Percentiles rank a stretch among this genome's conserved stretches.
Conservation (phyloP, 2,329 filamentous ascomycete species). For the Helminthosporium solani region DNA sequence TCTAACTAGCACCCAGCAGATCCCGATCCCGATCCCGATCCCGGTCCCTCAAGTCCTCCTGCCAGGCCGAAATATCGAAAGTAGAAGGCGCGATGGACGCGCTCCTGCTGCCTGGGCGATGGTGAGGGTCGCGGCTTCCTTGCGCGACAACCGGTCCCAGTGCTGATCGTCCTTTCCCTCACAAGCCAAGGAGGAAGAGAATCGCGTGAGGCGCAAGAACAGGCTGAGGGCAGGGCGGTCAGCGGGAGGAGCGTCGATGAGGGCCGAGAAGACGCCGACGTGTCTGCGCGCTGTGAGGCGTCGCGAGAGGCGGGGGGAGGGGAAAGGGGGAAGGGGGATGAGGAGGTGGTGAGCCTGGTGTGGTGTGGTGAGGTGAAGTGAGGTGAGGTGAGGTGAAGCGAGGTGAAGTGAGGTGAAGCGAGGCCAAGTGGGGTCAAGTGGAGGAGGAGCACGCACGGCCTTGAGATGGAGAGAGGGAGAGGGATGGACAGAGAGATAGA, state of each 20-base stretch:
- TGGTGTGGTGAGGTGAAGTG: constrained; percentile 34
- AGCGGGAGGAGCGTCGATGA: no score
- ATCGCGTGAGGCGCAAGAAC: constrained; percentile 8
- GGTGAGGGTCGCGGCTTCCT: constrained; percentile 23
- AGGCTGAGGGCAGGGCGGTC: not conserved
- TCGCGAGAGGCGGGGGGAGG: constrained; percentile 2
- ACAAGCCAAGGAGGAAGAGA: constrained; percentile 8
- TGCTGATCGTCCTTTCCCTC: constrained; percentile 15
- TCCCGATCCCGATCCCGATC: not conserved
- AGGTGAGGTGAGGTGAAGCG: constrained; percentile 1
- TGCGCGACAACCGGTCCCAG: constrained; percentile 17
- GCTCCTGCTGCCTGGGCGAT: no score
- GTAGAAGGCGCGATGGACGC: constrained; percentile 18
- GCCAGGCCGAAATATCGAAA: not conserved
- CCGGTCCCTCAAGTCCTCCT: no score
- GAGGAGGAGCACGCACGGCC: constrained; percentile 13
- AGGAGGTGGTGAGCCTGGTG: constrained; percentile 11
- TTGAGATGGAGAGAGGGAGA: not conserved
- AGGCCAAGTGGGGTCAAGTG: no score
- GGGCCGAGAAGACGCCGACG: no score
- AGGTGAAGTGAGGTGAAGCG: constrained; percentile 29
- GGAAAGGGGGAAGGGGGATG: constrained; percentile 10
- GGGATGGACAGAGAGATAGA: no score
- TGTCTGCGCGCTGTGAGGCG: no score
- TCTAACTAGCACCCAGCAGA: constrained; percentile 30